phyloP scores from a whole-genome alignment of 2,329 filamentous ascomycete genomes.

The Diaporthe australafricana region DNA sequence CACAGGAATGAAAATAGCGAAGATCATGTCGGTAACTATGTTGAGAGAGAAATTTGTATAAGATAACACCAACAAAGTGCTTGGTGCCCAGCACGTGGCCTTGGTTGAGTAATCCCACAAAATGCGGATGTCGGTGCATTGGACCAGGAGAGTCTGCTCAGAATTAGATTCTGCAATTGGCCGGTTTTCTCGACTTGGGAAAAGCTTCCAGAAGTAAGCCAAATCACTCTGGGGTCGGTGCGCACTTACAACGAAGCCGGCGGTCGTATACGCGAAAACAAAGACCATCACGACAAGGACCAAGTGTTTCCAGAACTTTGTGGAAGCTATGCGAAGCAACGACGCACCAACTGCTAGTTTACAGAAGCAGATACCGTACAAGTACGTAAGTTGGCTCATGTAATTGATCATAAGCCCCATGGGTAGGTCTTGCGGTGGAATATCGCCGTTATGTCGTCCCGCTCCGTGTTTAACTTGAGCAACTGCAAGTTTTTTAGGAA shows the following conservation, averaged over 20 bases:
- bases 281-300: constrained; percentile 53
- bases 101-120: constrained; percentile 56
- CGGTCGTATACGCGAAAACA: constrained; percentile 47
- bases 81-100: constrained; percentile 54
- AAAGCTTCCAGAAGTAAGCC: background rate
- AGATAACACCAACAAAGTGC: constrained; percentile 54
- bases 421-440: constrained; percentile 48
- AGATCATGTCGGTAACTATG: constrained; percentile 45
- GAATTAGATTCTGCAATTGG: background rate
- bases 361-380: constrained; percentile 54
- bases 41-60: constrained; percentile 55
- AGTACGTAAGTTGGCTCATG: constrained; percentile 56
- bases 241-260: constrained; percentile 51
- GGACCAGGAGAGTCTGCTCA: constrained; percentile 56
- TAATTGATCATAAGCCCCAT: constrained; percentile 56
- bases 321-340: constrained; percentile 53
- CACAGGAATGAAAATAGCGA: constrained; percentile 45
- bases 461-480: constrained; percentile 13
- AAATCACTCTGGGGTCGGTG: background rate
- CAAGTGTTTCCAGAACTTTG: constrained; percentile 48
- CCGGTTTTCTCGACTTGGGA: background rate
- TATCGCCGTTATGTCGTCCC: constrained; percentile 57
- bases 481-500: background rate
- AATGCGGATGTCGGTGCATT: constrained; percentile 58
- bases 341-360: constrained; percentile 57